Base-by-base conservation (phyloP, 2,329 filamentous ascomycete species). In the Penicillium sp. region DNA sequence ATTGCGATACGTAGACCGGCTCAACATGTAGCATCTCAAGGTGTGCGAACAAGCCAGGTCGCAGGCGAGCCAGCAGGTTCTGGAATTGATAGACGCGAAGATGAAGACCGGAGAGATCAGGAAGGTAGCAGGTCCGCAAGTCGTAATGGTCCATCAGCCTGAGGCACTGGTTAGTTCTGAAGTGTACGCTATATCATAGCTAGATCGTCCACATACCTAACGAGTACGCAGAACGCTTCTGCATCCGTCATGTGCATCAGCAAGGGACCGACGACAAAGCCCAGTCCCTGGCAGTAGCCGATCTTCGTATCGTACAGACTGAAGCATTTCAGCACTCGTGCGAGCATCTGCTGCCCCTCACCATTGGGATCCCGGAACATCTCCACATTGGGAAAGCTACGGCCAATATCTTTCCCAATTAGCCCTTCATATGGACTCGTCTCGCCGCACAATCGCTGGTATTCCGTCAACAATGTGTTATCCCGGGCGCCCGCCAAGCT, bases 171-270 rank as follows among this genome's bases (percentile, higher is more conserved):
- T n/a, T n/a, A n/a, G n/a, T n/a, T n/a, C n/a, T n/a, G n/a, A n/a
- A n/a, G n/a, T n/a, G 46, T 24, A 40, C 22, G 12, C 45, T 5
- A 48, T 55, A 10, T n/a, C 21, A 35, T 26, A 12, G 28, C 28
- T 45, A 22, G 49, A 46, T 50, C n/a, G 10, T 37, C 33, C 57
- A 73, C 86, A 70, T 81, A 96, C 90, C 88, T 83, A 60, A 97
- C 90, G 58, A 98, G 79, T 48, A 97, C 89, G 69, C 91, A 97
- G 64, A 98, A 98, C 9, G 93, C 91, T 68, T 96, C 89, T 64
- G 87, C 89, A 70, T 97, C 93, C 41, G 86, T 87, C 93, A 98
- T 97, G 69, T 98, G 91, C 93, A 98, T 97, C 66, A 98, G 75
- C 58, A 98, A 75, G 53, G 93, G 93, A 15, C 93, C 93, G 55